These are phyloP conservation scores for Hortaea werneckii DNA, from an alignment of 2,329 filamentous ascomycete species.

Conservation along the genomic window DNA sequence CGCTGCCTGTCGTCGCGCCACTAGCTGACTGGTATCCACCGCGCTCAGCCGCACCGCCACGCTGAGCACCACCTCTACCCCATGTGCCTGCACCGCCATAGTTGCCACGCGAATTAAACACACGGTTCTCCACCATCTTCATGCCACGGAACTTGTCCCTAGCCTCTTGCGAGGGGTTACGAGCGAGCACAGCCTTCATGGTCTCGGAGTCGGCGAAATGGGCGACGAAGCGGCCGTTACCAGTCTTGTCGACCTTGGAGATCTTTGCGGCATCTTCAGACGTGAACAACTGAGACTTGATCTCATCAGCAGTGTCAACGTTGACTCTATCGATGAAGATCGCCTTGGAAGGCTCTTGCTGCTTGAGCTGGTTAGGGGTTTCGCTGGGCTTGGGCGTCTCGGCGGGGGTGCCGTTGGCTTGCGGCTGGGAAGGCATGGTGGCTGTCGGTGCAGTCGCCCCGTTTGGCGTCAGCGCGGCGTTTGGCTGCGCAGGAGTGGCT, in stretches of 20 bases:
- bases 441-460: conserved; percentile 17
- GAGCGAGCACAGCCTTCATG: conserved; percentile 66
- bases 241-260: conserved; percentile 56
- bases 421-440: conserved; percentile 19
- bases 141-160: conserved; percentile 52
- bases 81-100: conserved; percentile 46
- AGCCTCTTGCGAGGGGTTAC: conserved; percentile 57
- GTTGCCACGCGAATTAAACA: conserved; percentile 42
- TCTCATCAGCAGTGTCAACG: conserved; percentile 71
- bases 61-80: conserved; percentile 47
- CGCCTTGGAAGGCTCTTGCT: conserved; percentile 52
- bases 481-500: conserved; percentile 8
- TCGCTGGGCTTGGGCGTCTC: conserved; percentile 27
- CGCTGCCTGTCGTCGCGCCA: conserved; percentile 39
- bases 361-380: conserved; percentile 41
- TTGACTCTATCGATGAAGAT: conserved; percentile 57
- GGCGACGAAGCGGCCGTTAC: conserved; percentile 72
- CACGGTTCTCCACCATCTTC: conserved; percentile 48
- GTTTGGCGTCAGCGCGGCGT: conserved; percentile 18
- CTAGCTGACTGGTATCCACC: conserved; percentile 25
- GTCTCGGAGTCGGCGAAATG: conserved; percentile 74
- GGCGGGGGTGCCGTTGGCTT: conserved; percentile 41
- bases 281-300: conserved; percentile 62
- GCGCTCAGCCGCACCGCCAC: conserved; percentile 45
- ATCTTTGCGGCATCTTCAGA: conserved; percentile 80